A percentile compares a stretch with the other conserved stretches of the same genome.
Conservation (phyloP, 75 land plant genomes). For the Pinus tabuliformis region DNA sequence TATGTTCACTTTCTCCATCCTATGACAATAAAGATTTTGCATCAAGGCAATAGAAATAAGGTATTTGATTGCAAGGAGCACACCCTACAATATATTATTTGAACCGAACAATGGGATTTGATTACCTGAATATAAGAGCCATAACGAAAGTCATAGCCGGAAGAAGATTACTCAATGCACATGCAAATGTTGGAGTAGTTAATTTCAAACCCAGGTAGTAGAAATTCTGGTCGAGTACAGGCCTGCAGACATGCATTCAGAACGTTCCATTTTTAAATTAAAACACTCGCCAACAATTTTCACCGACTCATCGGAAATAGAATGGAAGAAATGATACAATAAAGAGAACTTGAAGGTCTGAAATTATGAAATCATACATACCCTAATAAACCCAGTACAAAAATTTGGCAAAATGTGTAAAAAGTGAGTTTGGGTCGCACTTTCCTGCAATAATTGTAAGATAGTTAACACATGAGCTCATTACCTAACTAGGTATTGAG, state of each 20-base stretch:
- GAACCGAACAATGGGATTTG: background rate
- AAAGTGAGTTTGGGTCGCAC: background rate
- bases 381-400: slow-evolving; percentile 2
- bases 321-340: background rate
- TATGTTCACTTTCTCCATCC: slow-evolving; percentile 30
- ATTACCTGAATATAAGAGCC: slow-evolving; percentile 41
- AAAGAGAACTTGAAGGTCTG: background rate
- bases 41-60: too few relatives aligned
- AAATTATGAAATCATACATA: background rate
- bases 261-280: background rate
- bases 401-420: background rate
- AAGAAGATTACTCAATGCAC: slow-evolving; percentile 45
- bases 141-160: slow-evolving; percentile 49
- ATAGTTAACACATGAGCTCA: too few relatives aligned
- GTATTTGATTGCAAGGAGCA: too few relatives aligned
- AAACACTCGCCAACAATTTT: background rate
- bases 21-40: background rate
- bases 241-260: slow-evolving; percentile 10
- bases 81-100: background rate
- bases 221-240: slow-evolving; percentile 21
- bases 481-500: too few relatives aligned
- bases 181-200: slow-evolving; percentile 25
- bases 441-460: background rate
- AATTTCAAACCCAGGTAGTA: slow-evolving; percentile 24
- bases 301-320: background rate